These are phyloP conservation scores for Wickerhamiella kazuoi DNA, from an alignment of 805 yeast species.

Conservation along the genomic window DNA sequence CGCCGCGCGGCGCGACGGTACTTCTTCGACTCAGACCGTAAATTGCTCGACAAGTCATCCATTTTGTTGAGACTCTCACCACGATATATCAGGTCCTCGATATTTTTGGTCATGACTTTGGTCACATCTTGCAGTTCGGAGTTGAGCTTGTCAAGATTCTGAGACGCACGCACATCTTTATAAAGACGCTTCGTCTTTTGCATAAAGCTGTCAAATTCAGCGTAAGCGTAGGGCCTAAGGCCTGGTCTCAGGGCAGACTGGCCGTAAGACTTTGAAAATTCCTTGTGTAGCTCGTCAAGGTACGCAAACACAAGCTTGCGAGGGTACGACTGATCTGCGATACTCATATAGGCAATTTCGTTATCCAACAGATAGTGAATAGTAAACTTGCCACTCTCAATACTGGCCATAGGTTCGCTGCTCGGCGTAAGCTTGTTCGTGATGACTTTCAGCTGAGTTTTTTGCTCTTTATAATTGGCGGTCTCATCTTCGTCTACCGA, in stretches of 20 bases:
- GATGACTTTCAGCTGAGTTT: slow-evolving; percentile 66
- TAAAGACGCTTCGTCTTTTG: slow-evolving; percentile 77
- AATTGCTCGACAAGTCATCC: slow-evolving; percentile 68
- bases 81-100: slow-evolving; percentile 83
- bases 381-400: slow-evolving; percentile 56
- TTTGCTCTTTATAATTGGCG: slow-evolving; percentile 45
- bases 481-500: slow-evolving; percentile 68
- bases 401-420: slow-evolving; percentile 69
- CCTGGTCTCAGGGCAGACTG: slow-evolving; percentile 40
- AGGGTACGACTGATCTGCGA: slow-evolving; percentile 67
- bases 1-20: slow-evolving; percentile 79
- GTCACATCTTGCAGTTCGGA: slow-evolving; percentile 85
- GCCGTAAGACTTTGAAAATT: slow-evolving; percentile 66
- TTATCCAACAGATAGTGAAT: slow-evolving; percentile 55
- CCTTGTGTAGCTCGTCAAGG: slow-evolving; percentile 61
- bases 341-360: slow-evolving; percentile 57
- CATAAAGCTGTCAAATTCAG: slow-evolving; percentile 51
- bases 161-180: slow-evolving; percentile 80
- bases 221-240: slow-evolving; percentile 81
- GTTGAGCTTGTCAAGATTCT: slow-evolving; percentile 70
- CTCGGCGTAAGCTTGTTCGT: slow-evolving; percentile 58
- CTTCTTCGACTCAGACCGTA: slow-evolving; percentile 69
- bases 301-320: slow-evolving; percentile 79
- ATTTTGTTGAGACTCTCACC: slow-evolving; percentile 83
- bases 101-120: slow-evolving; percentile 88